Evolutionary conservation across 1,139 yeast genomes (phyloP), one percentile per base, ranked within the genome.

Genomic region (Yamadazyma dendronema): DNA sequence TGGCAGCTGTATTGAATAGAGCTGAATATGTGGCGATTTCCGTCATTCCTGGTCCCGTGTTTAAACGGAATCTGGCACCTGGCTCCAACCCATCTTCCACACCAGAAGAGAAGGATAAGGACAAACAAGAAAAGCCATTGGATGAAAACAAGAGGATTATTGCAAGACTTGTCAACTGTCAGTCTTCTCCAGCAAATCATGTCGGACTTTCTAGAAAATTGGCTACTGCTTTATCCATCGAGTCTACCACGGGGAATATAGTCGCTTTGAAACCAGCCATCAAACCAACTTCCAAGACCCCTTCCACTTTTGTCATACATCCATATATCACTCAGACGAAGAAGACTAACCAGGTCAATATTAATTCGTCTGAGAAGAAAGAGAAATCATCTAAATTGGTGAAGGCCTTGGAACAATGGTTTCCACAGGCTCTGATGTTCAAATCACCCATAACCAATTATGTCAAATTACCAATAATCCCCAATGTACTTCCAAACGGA

Each of bases 171-270:
- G 65, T 75, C 0, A 65, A 66, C 39, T 59, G 53, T 39, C 54
- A 62, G 1, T 44, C 53, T 0, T 53, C 72, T 4, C 78, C 78
- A 0, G 40, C 53, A 2, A 67, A 70, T 21, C 70, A 72, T 30
- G 77, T 79, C 5, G 84, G 81, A 0, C 50, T 88, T 12, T 81
- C 95, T 0, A 51, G 59, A 10, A 59, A 73, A 3, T 62, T 85
- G 31, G 74, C 90, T 1, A 62, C 72, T 6, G 81, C 94, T 0
- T 66, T 86, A 27, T 77, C 79, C 0, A 57, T 76, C 1, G 78
- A 73, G 40, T 45, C 57, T 4, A 61, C 62, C 17, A 62, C 78
- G 4, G 94, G 94, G 0, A 67, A 72, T 42, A 63, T 79, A 13
- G 61, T 84, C 4, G 65, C 74, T 3, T 47, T 86, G 8, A 81